Evolutionary conservation across 768 basidiomycete genomes (phyloP).

Genomic region (Podaxis pistillaris): DNA sequence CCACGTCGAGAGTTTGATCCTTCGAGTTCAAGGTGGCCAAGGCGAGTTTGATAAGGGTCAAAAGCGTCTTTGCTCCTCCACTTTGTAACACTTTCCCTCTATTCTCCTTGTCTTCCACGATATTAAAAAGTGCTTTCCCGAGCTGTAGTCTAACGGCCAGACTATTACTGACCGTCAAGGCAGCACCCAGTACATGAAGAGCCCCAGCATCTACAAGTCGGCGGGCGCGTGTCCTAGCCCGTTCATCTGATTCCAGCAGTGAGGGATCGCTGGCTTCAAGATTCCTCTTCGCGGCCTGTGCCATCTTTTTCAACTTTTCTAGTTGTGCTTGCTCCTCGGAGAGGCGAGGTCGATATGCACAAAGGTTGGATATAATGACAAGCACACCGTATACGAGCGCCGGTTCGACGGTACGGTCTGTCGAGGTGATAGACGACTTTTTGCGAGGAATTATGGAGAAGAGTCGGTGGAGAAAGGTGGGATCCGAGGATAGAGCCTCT

Average conservation of each 20-base stretch:
- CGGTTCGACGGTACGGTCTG: conserved; percentile 33
- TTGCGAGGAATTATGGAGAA: conserved; percentile 56
- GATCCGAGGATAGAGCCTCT: conserved; percentile 54
- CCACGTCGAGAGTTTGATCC: conserved; percentile 29
- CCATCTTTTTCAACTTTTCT: conserved; percentile 75
- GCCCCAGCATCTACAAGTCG: conserved; percentile 60
- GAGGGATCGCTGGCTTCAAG: conserved; percentile 30
- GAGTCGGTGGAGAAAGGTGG: conserved; percentile 52
- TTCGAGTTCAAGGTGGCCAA: conserved; percentile 31
- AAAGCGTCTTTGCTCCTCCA: conserved; percentile 73
- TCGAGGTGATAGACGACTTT: conserved; percentile 28
- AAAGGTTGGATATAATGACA: conserved; percentile 73
- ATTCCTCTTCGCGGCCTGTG: conserved; percentile 39
- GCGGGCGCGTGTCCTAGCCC: conserved; percentile 61
- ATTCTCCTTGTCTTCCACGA: conserved; percentile 77
- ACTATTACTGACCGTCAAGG: conserved; percentile 61
- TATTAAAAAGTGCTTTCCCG: conserved; percentile 62
- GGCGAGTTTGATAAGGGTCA: conserved; percentile 51
- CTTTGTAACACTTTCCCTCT: conserved; percentile 74
- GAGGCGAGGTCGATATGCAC: conserved; percentile 64
- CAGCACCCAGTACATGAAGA: conserved; percentile 57
- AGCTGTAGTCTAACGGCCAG: conserved; percentile 54
- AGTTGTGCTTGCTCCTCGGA: conserved; percentile 84
- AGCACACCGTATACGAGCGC: conserved; percentile 77
- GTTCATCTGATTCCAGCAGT: conserved; percentile 60